A percentile compares a stretch with the other conserved stretches of the same genome.
Conservation (phyloP, 2,329 filamentous ascomycete genomes). For the Colletotrichum cordylinicola region DNA sequence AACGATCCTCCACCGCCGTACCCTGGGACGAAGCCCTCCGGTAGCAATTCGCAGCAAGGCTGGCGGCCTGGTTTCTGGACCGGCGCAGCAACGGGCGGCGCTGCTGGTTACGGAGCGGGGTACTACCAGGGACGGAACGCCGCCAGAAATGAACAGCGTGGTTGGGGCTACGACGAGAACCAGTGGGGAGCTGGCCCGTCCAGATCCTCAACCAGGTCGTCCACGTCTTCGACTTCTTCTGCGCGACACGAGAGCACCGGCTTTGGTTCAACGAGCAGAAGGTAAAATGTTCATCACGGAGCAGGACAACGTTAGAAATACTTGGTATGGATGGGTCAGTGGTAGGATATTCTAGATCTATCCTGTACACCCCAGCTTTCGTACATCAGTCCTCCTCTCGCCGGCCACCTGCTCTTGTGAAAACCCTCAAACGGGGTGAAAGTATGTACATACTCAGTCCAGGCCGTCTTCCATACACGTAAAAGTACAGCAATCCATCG, state of each 20-base stretch:
- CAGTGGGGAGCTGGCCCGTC: constrained; percentile 35
- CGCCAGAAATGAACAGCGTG: constrained; percentile 27
- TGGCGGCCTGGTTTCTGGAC: constrained; percentile 81
- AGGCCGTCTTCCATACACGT: constrained; percentile 22
- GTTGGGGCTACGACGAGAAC: constrained; percentile 37
- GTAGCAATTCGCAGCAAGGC: constrained; percentile 41
- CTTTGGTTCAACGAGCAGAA: constrained; percentile 72
- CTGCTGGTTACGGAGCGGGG: constrained; percentile 70
- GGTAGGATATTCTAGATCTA: constrained; percentile 21
- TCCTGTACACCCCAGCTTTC: background rate
- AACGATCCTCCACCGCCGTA: constrained; percentile 61
- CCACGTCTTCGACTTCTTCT: constrained; percentile 52
- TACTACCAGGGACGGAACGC: constrained; percentile 35
- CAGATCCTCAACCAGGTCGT: constrained; percentile 42
- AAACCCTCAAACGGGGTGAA: background rate
- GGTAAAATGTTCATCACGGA: constrained; percentile 38
- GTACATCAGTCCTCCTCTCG: background rate
- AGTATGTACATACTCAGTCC: constrained; percentile 22
- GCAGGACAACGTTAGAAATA: background rate
- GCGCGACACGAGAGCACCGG: constrained; percentile 72
- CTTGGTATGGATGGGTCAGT: background rate
- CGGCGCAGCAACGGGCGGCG: constrained; percentile 71
- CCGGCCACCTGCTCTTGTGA: background rate
- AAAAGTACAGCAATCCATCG: constrained; percentile 23
- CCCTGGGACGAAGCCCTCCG: constrained; percentile 45